phyloP scores from a whole-genome alignment of 345 rosid genomes.

The Sisymbrium irio region DNA sequence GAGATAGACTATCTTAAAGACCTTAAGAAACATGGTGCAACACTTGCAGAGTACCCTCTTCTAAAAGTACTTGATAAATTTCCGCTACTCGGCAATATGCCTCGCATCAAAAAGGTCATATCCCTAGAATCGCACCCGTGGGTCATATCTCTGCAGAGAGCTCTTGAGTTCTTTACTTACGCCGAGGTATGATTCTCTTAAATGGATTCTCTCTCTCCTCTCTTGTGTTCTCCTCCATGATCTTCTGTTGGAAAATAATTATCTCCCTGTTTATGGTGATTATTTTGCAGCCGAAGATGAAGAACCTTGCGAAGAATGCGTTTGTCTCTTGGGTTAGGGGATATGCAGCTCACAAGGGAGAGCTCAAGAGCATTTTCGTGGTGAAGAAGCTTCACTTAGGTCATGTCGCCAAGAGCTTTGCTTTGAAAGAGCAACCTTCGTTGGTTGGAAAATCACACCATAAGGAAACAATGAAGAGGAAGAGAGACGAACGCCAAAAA shows the following conservation, averaged over 20 bases:
- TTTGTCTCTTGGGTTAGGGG: slow-evolving; percentile 95
- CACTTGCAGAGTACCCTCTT: slow-evolving; percentile 72
- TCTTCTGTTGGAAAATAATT: background rate
- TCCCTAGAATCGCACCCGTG: slow-evolving; percentile 74
- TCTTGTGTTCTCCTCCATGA: background rate
- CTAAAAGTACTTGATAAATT: slow-evolving; percentile 70
- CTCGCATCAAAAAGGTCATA: slow-evolving; percentile 45
- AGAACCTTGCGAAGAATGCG: slow-evolving; percentile 69
- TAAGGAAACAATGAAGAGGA: slow-evolving; percentile 81
- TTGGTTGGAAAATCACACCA: slow-evolving; percentile 74
- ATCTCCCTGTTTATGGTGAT: slow-evolving; percentile 8
- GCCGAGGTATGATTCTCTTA: slow-evolving; percentile 48
- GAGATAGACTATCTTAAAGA: slow-evolving; percentile 81
- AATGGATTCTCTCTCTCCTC: background rate
- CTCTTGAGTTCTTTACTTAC: slow-evolving; percentile 60
- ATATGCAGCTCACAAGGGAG: slow-evolving; percentile 88
- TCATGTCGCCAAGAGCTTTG: slow-evolving; percentile 97
- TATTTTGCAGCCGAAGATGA: slow-evolving; percentile 57
- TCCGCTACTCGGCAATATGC: slow-evolving; percentile 48
- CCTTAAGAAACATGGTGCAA: slow-evolving; percentile 83
- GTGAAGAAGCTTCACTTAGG: slow-evolving; percentile 95
- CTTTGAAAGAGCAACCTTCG: slow-evolving; percentile 86
- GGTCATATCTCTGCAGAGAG: slow-evolving; percentile 70
- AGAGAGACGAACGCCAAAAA: slow-evolving; percentile 60
- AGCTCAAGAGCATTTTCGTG: slow-evolving; percentile 76